A percentile compares a stretch with the other conserved stretches of the same genome.
Conservation (phyloP, 768 basidiomycete species). For the Leccinum arenicola region DNA sequence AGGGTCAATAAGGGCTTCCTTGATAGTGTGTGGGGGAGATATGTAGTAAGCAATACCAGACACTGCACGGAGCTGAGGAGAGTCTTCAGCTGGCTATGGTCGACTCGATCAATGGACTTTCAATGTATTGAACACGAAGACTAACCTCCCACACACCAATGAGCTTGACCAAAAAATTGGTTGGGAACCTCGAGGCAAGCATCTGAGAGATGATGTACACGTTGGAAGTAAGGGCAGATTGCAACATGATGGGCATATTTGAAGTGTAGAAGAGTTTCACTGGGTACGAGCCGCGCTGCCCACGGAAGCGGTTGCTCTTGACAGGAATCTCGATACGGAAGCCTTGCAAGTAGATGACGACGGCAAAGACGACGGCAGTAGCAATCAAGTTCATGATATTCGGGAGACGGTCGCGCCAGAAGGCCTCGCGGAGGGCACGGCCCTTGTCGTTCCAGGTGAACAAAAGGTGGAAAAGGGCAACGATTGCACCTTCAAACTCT, state of each 20-base stretch:
- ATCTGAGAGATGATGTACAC: slow-evolving; percentile 97
- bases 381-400: slow-evolving; percentile 98
- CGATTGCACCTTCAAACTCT: slow-evolving; percentile 96
- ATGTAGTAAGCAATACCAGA: slow-evolving; percentile 98
- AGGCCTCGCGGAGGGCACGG: slow-evolving; percentile 94
- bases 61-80: slow-evolving; percentile 84
- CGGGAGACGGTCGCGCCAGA: slow-evolving; percentile 95
- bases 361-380: slow-evolving; percentile 87
- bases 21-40: slow-evolving; percentile 93
- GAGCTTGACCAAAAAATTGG: slow-evolving; percentile 84
- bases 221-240: slow-evolving; percentile 88
- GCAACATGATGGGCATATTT: slow-evolving; percentile 99
- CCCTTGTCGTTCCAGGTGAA: slow-evolving; percentile 99
- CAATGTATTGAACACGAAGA: not conserved
- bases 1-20: slow-evolving; percentile 84
- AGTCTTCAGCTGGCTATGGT: slow-evolving; percentile 85
- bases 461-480: slow-evolving; percentile 93
- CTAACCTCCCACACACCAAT: slow-evolving; percentile 98
- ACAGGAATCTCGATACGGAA: slow-evolving; percentile 99
- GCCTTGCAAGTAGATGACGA: slow-evolving; percentile 97
- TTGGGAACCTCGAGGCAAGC: slow-evolving; percentile 88
- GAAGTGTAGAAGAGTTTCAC: slow-evolving; percentile 98
- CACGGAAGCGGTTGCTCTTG: slow-evolving; percentile 93
- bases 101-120: not conserved
- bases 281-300: slow-evolving; percentile 94